Conservation (phyloP, 352 stramenopile species). For the Pythium biforme region DNA sequence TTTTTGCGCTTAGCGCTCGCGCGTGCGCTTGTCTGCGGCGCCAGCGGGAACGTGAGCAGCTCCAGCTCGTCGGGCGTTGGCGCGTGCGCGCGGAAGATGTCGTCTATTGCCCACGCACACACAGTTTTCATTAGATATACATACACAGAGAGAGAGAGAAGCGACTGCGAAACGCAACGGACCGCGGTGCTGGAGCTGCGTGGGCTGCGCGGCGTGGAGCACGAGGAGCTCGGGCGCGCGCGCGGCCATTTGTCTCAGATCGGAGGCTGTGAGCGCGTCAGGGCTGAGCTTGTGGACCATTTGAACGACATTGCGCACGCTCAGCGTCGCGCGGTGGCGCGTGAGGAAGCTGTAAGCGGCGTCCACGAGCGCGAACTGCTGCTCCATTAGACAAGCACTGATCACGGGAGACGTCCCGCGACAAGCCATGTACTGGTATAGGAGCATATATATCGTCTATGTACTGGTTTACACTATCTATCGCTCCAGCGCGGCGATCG, state of each 20-base stretch:
- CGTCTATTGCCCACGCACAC: too few relatives aligned
- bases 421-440: neutral
- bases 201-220: slow-evolving; percentile 28
- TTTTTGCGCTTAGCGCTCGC: slow-evolving; percentile 54
- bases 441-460: slow-evolving; percentile 3
- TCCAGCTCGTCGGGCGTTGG: slow-evolving; percentile 30
- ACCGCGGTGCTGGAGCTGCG: slow-evolving; percentile 36
- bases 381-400: too few relatives aligned
- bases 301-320: slow-evolving; percentile 50
- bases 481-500: neutral
- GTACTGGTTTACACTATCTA: slow-evolving; percentile 21
- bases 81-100: slow-evolving; percentile 25
- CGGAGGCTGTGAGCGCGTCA: slow-evolving; percentile 31
- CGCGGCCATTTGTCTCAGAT: slow-evolving; percentile 43
- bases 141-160: neutral
- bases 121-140: neutral
- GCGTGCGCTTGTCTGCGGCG: slow-evolving; percentile 55
- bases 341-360: slow-evolving; percentile 66
- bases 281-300: slow-evolving; percentile 62
- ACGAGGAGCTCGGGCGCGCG: slow-evolving; percentile 51
- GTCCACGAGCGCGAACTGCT: slow-evolving; percentile 67
- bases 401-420: too few relatives aligned
- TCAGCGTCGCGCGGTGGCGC: slow-evolving; percentile 42
- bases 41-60: slow-evolving; percentile 59
- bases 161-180: neutral